Evolutionary conservation across 257 asterid genomes (phyloP), one percentile per base, ranked within the genome.

Genomic region (Penstemon davidsonii): DNA sequence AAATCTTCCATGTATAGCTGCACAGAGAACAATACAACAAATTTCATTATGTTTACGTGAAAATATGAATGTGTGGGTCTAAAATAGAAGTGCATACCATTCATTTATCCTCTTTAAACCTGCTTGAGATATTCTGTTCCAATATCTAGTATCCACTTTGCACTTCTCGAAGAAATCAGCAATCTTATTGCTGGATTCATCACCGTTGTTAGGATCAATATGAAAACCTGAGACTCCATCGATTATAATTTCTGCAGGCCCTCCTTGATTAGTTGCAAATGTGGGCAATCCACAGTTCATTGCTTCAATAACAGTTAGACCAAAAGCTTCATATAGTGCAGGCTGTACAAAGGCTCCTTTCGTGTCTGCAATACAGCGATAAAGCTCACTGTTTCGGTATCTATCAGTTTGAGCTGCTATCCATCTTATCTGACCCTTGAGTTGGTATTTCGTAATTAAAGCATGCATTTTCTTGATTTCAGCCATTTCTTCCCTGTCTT

Each of bases 201-300:
- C 86, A 0, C 93, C 91, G 5, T 85, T 82, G 60, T 77, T 83
- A 40, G 97, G 96, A 69, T 91, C 85, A n/a, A 91, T 86, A 54
- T 83, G 97, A 68, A 86, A 86, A 13, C 97, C 97, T 0, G 96
- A 91, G 62, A 84, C 69, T 15, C 93, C 93, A 67, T 91, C 95
- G 1, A 86, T 85, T 47, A 91, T 86, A 11, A 91, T 91, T 68
- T 91, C 97, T 33, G 97, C 95, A 1, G 96, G 95, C 49, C 97
- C 97, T 3, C 97, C 96, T 85, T 91, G 96, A 72, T 87, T 91
- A 5, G 97, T 88, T 0, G 97, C 96, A 55, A 91, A 85, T n/a
- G 93, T 86, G 57, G 97, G 97, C 55, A 91, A 59, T 59, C 96
- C 97, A 36, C 90, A 86, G 76, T 88, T 86, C 96, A 91, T 88